phyloP scores from a whole-genome alignment of 73 alveolate species.

The Paramecium sonneborni region DNA sequence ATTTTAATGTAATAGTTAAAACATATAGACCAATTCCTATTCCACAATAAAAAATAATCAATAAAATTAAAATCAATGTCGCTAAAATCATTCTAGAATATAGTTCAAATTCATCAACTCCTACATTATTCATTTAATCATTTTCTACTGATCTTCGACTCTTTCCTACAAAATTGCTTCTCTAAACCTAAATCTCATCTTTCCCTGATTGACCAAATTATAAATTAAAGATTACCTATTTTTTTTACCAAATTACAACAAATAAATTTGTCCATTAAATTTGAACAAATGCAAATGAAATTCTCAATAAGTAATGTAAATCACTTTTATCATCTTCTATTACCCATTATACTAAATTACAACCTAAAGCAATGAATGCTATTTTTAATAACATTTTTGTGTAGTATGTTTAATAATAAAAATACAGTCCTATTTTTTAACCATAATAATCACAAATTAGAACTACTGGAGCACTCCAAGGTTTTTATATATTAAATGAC shows the following conservation, averaged over 20 bases:
- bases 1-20: neutral
- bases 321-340: neutral
- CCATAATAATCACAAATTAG: constrained; percentile 59
- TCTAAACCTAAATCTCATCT: neutral
- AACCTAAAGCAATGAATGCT: neutral
- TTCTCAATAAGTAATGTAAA: neutral
- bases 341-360: neutral
- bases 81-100: neutral
- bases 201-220: neutral
- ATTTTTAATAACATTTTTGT: neutral
- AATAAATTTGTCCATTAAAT: neutral
- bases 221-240: neutral
- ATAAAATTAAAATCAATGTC: neutral
- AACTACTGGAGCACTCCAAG: constrained; percentile 25
- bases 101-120: neutral
- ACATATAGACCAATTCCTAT: neutral
- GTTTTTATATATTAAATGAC: neutral
- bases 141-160: neutral
- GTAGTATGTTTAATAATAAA: neutral
- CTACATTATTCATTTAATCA: neutral
- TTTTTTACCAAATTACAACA: neutral
- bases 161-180: neutral
- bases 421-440: constrained; percentile 60
- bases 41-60: neutral
- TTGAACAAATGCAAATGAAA: neutral